Percentiles rank a stretch among this genome's conserved stretches.
Conservation (phyloP, 345 rosid species). For the Eucalyptus shirleyi region DNA sequence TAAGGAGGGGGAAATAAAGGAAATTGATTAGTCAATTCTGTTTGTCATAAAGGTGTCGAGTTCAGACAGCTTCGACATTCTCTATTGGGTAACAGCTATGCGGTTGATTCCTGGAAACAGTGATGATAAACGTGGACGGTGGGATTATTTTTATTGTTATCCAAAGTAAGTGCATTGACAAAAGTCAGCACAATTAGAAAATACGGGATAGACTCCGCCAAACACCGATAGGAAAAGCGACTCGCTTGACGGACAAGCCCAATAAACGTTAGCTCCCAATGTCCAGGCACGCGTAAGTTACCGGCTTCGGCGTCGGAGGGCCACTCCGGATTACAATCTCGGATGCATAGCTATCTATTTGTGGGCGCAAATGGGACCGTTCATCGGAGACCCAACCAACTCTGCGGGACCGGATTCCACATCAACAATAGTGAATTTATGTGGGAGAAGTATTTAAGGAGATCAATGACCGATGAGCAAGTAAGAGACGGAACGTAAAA, state of each 20-base stretch:
- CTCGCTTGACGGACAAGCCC: not conserved
- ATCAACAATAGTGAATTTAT: not conserved
- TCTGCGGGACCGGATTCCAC: not conserved
- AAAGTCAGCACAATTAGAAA: not conserved
- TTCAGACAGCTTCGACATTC: too few relatives aligned
- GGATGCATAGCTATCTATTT: too few relatives aligned
- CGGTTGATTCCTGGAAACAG: too few relatives aligned
- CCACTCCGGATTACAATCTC: not conserved
- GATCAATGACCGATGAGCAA: too few relatives aligned
- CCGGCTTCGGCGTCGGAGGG: not conserved
- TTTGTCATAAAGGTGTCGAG: too few relatives aligned
- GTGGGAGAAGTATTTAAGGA: not conserved
- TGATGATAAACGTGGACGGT: too few relatives aligned
- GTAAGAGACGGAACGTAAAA: too few relatives aligned
- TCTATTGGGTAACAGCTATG: too few relatives aligned
- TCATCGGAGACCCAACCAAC: not conserved
- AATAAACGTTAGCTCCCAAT: too few relatives aligned
- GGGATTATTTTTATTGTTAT: too few relatives aligned
- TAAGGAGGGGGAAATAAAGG: not conserved
- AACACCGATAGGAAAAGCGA: not conserved
- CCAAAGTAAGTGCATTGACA: too few relatives aligned
- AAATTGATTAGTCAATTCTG: not conserved
- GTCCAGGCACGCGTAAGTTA: not conserved
- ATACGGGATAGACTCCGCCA: not conserved
- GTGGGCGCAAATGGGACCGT: not conserved